Evolutionary conservation across 495 filamentous ascomycete genomes (phyloP).

Genomic region (Chaetomium tenue): DNA sequence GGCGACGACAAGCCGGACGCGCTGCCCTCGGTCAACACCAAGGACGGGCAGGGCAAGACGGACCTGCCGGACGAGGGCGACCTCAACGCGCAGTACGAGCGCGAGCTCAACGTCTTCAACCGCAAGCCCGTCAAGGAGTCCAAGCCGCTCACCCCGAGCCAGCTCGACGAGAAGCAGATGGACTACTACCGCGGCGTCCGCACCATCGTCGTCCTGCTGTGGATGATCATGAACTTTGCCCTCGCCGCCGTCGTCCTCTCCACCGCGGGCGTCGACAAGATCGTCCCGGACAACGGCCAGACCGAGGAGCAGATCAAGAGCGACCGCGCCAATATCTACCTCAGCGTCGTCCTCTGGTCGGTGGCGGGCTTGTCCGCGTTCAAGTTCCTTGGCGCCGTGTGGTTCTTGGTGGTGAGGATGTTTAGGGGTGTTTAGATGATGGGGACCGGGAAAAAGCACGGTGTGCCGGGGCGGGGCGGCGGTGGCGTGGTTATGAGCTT

Average conservation of each 20-base stretch:
- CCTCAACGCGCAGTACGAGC: conserved; percentile 91
- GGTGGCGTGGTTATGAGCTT: too few relatives aligned
- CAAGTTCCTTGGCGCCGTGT: conserved; percentile 86
- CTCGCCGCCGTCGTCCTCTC: conserved; percentile 85
- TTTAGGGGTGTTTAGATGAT: conserved; percentile 61
- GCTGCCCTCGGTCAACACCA: conserved; percentile 74
- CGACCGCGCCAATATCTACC: conserved; percentile 69
- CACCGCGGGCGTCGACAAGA: conserved; percentile 72
- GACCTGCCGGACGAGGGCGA: conserved; percentile 78
- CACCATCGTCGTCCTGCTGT: conserved; percentile 83
- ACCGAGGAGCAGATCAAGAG: conserved; percentile 48
- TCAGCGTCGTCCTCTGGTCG: conserved; percentile 86
- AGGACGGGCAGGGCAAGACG: conserved; percentile 93
- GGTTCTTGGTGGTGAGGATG: conserved; percentile 93
- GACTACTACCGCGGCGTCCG: conserved; percentile 98
- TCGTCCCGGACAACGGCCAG: conserved; percentile 45
- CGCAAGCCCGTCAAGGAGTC: conserved; percentile 66
- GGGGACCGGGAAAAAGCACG: too few relatives aligned
- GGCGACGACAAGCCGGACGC: conserved; percentile 96
- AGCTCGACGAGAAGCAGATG: conserved; percentile 76
- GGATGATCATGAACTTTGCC: conserved; percentile 96
- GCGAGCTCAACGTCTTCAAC: conserved; percentile 73
- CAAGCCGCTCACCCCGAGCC: conserved; percentile 56
- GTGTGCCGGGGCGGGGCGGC: too few relatives aligned
- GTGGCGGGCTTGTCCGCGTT: conserved; percentile 85